These are phyloP conservation scores for Teunomyces funiuensis DNA, from an alignment of 805 yeast genomes.

Conservation along the genomic window DNA sequence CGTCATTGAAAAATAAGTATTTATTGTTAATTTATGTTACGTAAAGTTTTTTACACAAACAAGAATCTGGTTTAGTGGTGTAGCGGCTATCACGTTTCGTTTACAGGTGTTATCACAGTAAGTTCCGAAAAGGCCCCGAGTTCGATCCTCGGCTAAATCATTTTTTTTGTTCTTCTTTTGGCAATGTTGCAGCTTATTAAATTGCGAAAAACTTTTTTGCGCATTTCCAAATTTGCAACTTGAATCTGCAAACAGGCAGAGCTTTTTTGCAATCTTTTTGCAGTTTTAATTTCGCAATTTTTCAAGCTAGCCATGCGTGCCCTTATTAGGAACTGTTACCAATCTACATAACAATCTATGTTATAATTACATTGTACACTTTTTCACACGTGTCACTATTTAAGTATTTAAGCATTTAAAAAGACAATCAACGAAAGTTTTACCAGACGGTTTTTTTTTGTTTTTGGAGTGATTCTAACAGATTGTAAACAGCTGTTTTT, in stretches of 20 bases:
- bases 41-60: background rate
- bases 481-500: slow-evolving; percentile 1
- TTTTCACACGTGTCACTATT: background rate
- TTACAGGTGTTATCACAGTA: slow-evolving; percentile 35
- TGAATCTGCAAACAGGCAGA: background rate
- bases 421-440: background rate
- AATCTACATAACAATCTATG: too few relatives aligned
- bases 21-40: background rate
- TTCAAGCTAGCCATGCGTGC: too few relatives aligned
- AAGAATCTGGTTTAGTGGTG: slow-evolving; percentile 34
- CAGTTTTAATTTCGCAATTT: slow-evolving; percentile 3
- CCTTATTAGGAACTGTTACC: too few relatives aligned
- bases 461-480: background rate
- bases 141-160: slow-evolving; percentile 46
- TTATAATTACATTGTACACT: background rate
- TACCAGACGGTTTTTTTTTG: background rate
- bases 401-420: background rate
- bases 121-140: slow-evolving; percentile 45
- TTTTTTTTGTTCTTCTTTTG: slow-evolving; percentile 9
- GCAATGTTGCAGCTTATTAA: slow-evolving; percentile 4
- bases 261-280: slow-evolving; percentile 1
- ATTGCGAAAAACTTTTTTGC: slow-evolving; percentile 1
- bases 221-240: background rate
- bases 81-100: slow-evolving; percentile 46
- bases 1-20: background rate